These are phyloP conservation scores for Fusarium siculi DNA, from an alignment of 2,329 filamentous ascomycete genomes.

Conservation along the genomic window DNA sequence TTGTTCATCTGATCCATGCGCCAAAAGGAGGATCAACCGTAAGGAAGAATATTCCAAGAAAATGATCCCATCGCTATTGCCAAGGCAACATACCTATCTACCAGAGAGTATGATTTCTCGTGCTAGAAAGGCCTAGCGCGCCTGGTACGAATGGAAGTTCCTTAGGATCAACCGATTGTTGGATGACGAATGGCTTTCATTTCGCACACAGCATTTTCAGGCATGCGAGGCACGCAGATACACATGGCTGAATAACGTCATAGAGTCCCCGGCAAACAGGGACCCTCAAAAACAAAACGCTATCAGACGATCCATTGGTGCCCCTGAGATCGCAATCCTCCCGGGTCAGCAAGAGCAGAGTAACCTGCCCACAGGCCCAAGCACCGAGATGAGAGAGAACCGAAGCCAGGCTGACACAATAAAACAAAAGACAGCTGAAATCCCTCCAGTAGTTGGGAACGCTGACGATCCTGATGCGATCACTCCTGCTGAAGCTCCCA, in stretches of 20 bases:
- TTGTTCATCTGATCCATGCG: not conserved
- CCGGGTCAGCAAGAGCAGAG: not conserved
- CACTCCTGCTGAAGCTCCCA: not conserved
- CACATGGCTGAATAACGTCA: not conserved
- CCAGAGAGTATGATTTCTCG: not conserved
- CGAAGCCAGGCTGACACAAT: not conserved
- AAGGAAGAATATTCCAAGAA: not conserved
- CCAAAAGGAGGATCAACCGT: not conserved
- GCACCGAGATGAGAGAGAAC: not conserved
- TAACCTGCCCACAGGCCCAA: not conserved
- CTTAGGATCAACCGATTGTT: not conserved
- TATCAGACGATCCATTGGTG: not conserved
- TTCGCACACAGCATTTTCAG: not conserved
- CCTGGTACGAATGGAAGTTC: not conserved
- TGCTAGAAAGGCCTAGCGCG: not conserved
- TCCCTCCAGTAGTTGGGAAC: not conserved
- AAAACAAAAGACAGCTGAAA: not conserved
- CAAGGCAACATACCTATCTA: not conserved
- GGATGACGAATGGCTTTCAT: not conserved
- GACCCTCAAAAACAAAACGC: not conserved
- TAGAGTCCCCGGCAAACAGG: not conserved
- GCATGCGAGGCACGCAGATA: not conserved
- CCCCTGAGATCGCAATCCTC: not conserved
- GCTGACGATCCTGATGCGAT: not conserved
- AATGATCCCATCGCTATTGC: not conserved